phyloP scores from a whole-genome alignment of 345 rosid species.

The Gossypium anomalum region DNA sequence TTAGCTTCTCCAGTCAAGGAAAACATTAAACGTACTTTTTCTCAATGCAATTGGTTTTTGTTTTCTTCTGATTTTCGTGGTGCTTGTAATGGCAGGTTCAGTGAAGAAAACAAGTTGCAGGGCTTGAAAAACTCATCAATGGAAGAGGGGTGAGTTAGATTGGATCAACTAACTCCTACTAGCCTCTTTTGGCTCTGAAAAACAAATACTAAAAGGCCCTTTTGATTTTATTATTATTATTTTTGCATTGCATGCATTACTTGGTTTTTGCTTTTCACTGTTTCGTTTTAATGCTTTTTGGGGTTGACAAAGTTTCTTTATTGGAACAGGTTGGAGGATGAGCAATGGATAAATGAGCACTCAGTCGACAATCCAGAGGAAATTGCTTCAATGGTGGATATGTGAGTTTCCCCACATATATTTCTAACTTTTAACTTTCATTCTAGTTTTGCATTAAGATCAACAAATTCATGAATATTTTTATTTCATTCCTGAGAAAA shows the following conservation, averaged over 20 bases:
- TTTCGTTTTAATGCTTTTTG: not conserved
- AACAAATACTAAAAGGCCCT: not conserved
- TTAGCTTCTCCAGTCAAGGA: not conserved
- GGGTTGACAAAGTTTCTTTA: not conserved
- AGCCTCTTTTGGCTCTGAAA: not conserved
- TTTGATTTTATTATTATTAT: not conserved
- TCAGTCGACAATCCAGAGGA: conserved; percentile 67
- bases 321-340: conserved; percentile 34
- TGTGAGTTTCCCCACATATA: conserved; percentile 40
- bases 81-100: conserved; percentile 26
- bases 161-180: not conserved
- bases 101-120: conserved; percentile 25
- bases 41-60: not conserved
- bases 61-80: not conserved
- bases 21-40: not conserved
- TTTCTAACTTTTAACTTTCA: not conserved
- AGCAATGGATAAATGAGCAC: conserved; percentile 48
- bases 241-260: not conserved
- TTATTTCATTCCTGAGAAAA: not conserved
- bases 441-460: not conserved
- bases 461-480: not conserved
- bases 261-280: not conserved
- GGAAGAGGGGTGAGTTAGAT: conserved; percentile 43
- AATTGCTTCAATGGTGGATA: conserved; percentile 65
- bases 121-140: conserved; percentile 48